Evolutionary conservation across 2,329 filamentous ascomycete species (phyloP).

Genomic region (Colletotrichum eremochloae): DNA sequence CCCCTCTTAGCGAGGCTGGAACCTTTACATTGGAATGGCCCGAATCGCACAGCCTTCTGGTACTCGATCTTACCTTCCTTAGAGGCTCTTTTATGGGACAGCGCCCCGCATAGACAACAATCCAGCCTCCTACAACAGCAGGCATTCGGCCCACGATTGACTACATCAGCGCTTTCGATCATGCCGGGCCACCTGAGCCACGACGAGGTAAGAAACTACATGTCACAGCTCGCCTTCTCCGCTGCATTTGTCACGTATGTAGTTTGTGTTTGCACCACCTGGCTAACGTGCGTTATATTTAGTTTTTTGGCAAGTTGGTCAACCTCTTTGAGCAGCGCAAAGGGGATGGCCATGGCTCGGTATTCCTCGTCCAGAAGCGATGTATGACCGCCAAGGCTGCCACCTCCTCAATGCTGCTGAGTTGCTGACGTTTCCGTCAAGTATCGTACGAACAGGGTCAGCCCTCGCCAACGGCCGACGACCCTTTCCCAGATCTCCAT

Average conservation of each 20-base stretch:
- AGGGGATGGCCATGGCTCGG: slow-evolving; percentile 77
- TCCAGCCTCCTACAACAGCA: not conserved
- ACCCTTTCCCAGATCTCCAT: slow-evolving; percentile 71
- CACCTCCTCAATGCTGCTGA: not conserved
- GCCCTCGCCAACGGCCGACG: slow-evolving; percentile 55
- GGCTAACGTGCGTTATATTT: slow-evolving; percentile 16
- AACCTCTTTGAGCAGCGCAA: slow-evolving; percentile 77
- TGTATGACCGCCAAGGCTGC: slow-evolving; percentile 59
- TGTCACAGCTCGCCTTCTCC: not conserved
- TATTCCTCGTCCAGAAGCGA: slow-evolving; percentile 84
- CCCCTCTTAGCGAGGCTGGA: not conserved
- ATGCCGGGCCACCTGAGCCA: slow-evolving; percentile 66
- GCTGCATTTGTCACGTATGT: not conserved
- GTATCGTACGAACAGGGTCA: slow-evolving; percentile 61
- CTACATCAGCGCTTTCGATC: slow-evolving; percentile 38
- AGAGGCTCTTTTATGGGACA: not conserved
- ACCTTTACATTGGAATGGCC: not conserved
- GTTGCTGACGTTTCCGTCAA: slow-evolving; percentile 44
- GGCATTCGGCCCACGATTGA: not conserved
- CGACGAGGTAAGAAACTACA: slow-evolving; percentile 64
- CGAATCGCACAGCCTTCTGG: not conserved
- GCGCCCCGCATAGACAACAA: not conserved
- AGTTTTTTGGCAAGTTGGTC: slow-evolving; percentile 81
- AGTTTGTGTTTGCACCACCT: slow-evolving; percentile 5
- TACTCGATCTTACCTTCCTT: not conserved